Conservation (phyloP, 306 rosid genomes). For the Castanospermum australe region DNA sequence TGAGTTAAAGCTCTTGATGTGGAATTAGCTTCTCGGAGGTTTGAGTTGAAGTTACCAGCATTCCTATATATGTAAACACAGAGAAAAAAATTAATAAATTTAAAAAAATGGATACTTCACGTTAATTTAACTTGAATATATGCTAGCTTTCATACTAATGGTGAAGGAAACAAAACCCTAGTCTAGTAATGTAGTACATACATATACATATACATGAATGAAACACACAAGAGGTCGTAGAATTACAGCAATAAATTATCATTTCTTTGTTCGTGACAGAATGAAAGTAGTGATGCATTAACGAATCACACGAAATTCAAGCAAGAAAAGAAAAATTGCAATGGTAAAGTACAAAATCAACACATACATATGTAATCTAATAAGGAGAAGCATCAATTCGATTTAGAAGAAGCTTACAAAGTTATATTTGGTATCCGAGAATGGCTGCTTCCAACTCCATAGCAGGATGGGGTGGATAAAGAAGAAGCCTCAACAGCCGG, state of each 20-base stretch:
- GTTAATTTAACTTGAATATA: background rate
- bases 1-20: slow-evolving; percentile 32
- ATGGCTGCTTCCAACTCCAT: slow-evolving; percentile 46
- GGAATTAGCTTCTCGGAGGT: slow-evolving; percentile 19
- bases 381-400: background rate
- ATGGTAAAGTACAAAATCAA: background rate
- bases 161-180: background rate
- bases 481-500: slow-evolving; percentile 29
- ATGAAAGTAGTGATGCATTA: background rate
- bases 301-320: background rate
- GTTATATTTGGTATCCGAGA: slow-evolving; percentile 50
- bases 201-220: background rate
- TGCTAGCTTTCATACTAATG: background rate
- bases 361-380: background rate
- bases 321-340: background rate
- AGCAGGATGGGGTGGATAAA: slow-evolving; percentile 38
- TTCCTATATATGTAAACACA: slow-evolving; percentile 22
- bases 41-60: slow-evolving; percentile 21
- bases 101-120: background rate
- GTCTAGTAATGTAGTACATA: too few relatives aligned
- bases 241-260: background rate
- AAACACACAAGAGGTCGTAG: background rate
- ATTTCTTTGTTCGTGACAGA: background rate
- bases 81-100: too few relatives aligned
- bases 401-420: slow-evolving; percentile 47